A percentile compares a stretch with the other conserved stretches of the same genome.
phyloP scores from a whole-genome alignment of 768 basidiomycete genomes.

The Crepidotus variabilis region DNA sequence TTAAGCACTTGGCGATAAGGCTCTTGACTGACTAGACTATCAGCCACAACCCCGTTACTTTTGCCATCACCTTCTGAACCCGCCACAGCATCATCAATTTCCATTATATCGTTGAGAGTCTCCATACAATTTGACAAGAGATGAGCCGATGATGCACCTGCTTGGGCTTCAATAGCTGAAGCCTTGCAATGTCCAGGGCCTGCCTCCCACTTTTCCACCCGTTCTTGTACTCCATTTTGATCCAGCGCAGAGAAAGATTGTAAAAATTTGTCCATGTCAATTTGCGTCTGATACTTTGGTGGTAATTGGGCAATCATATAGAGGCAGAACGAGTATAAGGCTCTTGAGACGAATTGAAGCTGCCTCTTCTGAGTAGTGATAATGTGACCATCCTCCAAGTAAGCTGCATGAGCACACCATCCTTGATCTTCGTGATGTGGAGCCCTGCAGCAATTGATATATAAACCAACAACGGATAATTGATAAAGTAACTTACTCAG shows the following conservation, averaged over 20 bases:
- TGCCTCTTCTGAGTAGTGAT: slow-evolving; percentile 2
- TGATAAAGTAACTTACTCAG: neutral
- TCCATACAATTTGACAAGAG: neutral
- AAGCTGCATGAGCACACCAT: slow-evolving; percentile 2
- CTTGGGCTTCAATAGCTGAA: neutral
- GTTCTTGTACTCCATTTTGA: neutral
- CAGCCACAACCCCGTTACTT: neutral
- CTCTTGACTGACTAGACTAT: slow-evolving; percentile 1
- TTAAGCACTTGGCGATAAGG: neutral
- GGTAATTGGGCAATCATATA: slow-evolving; percentile 3
- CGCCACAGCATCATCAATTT: neutral
- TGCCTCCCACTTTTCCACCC: neutral
- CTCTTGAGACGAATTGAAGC: neutral
- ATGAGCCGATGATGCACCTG: neutral
- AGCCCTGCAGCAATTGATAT: neutral
- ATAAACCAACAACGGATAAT: neutral
- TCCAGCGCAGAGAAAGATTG: neutral
- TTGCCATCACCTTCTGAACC: neutral
- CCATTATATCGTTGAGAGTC: neutral
- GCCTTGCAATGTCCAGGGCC: slow-evolving; percentile 2
- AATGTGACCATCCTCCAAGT: slow-evolving; percentile 1
- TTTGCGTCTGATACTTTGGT: neutral
- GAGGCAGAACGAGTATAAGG: neutral
- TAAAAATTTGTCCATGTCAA: slow-evolving; percentile 4
- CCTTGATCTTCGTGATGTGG: neutral